phyloP scores from a whole-genome alignment of 192 early-diverging fungal species.

The Nowakowskiella sp. region DNA sequence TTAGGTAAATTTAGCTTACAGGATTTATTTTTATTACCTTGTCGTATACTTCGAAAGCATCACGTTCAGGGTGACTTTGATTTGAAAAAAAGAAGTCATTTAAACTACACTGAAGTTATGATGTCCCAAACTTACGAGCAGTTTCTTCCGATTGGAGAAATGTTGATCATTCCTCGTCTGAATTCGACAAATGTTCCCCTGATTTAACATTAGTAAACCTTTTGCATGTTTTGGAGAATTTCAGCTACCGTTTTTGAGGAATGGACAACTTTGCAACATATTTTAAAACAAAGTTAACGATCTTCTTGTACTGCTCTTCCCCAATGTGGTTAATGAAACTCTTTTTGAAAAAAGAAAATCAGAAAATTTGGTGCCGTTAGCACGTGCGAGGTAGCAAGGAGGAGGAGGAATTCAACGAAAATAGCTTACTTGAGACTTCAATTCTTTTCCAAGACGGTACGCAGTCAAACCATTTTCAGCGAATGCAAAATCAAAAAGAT shows the following conservation, averaged over 20 bases:
- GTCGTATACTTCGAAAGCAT: conserved; percentile 72
- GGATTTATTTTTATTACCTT: not conserved
- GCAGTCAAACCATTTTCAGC: conserved; percentile 83
- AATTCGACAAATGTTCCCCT: conserved; percentile 85
- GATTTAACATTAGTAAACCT: not conserved
- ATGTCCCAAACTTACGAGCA: conserved; percentile 58
- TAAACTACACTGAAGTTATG: conserved; percentile 3
- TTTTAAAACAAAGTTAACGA: conserved; percentile 73
- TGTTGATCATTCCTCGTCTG: conserved; percentile 85
- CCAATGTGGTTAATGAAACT: conserved; percentile 74
- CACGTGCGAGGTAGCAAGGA: no score
- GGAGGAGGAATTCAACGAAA: no score
- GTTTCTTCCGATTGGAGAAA: conserved; percentile 79
- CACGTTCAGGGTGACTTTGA: conserved; percentile 55
- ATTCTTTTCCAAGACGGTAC: conserved; percentile 53
- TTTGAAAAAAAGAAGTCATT: not conserved
- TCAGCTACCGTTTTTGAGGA: conserved; percentile 65
- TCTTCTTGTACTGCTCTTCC: conserved; percentile 71
- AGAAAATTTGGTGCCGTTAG: no score
- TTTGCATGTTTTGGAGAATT: not conserved
- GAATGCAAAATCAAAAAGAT: conserved; percentile 77
- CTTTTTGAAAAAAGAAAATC: conserved; percentile 40
- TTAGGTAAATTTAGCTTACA: not conserved
- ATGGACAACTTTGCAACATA: conserved; percentile 80
- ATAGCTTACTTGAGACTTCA: conserved; percentile 49